Conservation (phyloP, 1,284 basidiomycete genomes). For the Laetiporus sulphureus region DNA sequence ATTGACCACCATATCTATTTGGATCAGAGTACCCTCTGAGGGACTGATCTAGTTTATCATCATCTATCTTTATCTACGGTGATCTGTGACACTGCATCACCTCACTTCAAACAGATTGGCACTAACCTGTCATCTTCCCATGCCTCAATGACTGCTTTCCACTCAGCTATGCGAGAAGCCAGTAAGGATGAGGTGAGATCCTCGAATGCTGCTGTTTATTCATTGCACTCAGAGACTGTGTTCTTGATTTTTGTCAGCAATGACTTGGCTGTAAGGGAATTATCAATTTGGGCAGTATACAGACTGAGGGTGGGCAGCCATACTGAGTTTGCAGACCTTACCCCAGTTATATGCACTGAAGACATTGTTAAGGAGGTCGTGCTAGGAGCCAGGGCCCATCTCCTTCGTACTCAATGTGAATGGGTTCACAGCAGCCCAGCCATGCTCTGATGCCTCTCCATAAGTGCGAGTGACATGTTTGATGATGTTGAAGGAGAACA, state of each 20-base stretch:
- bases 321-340: not conserved
- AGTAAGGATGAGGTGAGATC: not conserved
- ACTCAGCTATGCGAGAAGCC: not conserved
- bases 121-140: not conserved
- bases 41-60: too few relatives aligned
- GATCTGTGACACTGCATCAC: too few relatives aligned
- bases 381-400: too few relatives aligned
- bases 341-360: conserved; percentile 6
- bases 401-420: conserved; percentile 5
- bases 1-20: too few relatives aligned
- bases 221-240: too few relatives aligned
- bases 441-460: conserved; percentile 6
- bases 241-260: too few relatives aligned
- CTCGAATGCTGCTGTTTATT: too few relatives aligned
- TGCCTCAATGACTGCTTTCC: not conserved
- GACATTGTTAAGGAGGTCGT: conserved; percentile 10
- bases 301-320: conserved; percentile 5
- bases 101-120: not conserved
- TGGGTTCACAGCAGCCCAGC: conserved; percentile 4
- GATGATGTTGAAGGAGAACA: conserved; percentile 7
- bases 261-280: too few relatives aligned
- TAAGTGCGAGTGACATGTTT: conserved; percentile 3
- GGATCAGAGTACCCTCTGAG: too few relatives aligned
- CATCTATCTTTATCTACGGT: too few relatives aligned
- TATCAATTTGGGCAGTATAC: too few relatives aligned